Evolutionary conservation across 352 stramenopile genomes (phyloP).

Genomic region (Peronospora tabacina): DNA sequence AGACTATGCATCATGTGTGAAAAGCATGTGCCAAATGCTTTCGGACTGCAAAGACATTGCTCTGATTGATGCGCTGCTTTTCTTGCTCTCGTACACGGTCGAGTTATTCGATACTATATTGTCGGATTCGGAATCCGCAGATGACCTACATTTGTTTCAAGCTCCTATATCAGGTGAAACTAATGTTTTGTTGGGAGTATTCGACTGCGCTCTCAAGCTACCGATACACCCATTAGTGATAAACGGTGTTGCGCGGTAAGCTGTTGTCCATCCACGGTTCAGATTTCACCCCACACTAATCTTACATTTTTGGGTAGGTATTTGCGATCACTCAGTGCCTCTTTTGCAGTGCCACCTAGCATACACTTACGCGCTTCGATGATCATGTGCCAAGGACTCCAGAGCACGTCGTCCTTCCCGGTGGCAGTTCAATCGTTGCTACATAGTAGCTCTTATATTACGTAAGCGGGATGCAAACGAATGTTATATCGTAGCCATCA

Average conservation of each 20-base stretch:
- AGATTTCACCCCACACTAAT: neutral
- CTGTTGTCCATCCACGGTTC: neutral
- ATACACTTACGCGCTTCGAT: constrained; percentile 40
- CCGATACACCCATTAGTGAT: constrained; percentile 56
- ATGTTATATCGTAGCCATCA: neutral
- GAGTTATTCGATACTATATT: constrained; percentile 80
- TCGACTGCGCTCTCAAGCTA: constrained; percentile 38
- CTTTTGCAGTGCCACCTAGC: constrained; percentile 41
- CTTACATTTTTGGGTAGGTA: constrained; percentile 33
- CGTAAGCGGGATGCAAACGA: constrained; percentile 24
- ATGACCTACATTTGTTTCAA: constrained; percentile 24
- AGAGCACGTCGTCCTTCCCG: constrained; percentile 35
- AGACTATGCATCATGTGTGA: constrained; percentile 50
- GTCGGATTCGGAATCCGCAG: constrained; percentile 56
- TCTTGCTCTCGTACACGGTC: constrained; percentile 64
- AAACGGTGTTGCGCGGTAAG: constrained; percentile 45
- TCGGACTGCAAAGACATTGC: constrained; percentile 42
- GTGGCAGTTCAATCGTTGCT: constrained; percentile 44
- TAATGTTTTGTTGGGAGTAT: constrained; percentile 43
- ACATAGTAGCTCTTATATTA: constrained; percentile 41
- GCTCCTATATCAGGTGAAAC: constrained; percentile 36
- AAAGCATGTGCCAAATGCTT: constrained; percentile 49
- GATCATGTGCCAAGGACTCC: constrained; percentile 43
- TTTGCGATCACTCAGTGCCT: constrained; percentile 47
- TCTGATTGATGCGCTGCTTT: constrained; percentile 58